Evolutionary conservation across 495 filamentous ascomycete species (phyloP).

Genomic region (Articulospora tetracladia): DNA sequence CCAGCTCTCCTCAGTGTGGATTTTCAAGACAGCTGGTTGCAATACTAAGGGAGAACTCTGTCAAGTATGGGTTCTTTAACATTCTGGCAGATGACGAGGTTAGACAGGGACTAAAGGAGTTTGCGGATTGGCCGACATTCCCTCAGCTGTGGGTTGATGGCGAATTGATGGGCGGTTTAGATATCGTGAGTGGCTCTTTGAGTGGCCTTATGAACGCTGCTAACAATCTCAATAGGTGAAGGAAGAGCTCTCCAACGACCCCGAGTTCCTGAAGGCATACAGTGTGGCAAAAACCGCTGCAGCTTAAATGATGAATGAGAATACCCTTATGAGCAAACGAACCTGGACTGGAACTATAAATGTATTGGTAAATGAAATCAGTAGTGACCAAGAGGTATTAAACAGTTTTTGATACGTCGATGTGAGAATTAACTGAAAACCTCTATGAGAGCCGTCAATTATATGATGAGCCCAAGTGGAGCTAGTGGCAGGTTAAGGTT

Average conservation of each 20-base stretch:
- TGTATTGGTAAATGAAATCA: too few species aligned
- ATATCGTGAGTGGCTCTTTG: slow-evolving; percentile 70
- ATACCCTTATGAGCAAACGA: neutral
- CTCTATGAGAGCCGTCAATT: too few species aligned
- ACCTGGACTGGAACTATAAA: too few species aligned
- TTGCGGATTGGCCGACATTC: slow-evolving; percentile 95
- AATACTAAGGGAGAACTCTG: slow-evolving; percentile 77
- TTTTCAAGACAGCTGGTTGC: slow-evolving; percentile 86
- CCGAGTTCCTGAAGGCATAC: slow-evolving; percentile 72
- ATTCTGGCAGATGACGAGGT: slow-evolving; percentile 98
- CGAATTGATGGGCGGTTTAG: slow-evolving; percentile 52
- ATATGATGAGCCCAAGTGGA: too few species aligned
- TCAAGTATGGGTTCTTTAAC: slow-evolving; percentile 99
- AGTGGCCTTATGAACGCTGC: slow-evolving; percentile 2
- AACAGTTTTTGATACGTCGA: too few species aligned
- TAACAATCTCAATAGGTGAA: slow-evolving; percentile 40
- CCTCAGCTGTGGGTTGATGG: slow-evolving; percentile 41
- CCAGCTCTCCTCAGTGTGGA: slow-evolving; percentile 92
- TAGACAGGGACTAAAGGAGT: slow-evolving; percentile 90
- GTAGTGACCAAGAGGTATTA: too few species aligned
- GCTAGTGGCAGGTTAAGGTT: too few species aligned
- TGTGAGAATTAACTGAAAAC: too few species aligned
- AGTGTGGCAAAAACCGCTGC: slow-evolving; percentile 38
- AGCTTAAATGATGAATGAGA: slow-evolving; percentile 1
- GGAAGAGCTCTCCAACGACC: slow-evolving; percentile 58